A percentile compares a stretch with the other conserved stretches of the same genome.
Conservation (phyloP, 139 green algal genomes). For the Chara braunii region DNA sequence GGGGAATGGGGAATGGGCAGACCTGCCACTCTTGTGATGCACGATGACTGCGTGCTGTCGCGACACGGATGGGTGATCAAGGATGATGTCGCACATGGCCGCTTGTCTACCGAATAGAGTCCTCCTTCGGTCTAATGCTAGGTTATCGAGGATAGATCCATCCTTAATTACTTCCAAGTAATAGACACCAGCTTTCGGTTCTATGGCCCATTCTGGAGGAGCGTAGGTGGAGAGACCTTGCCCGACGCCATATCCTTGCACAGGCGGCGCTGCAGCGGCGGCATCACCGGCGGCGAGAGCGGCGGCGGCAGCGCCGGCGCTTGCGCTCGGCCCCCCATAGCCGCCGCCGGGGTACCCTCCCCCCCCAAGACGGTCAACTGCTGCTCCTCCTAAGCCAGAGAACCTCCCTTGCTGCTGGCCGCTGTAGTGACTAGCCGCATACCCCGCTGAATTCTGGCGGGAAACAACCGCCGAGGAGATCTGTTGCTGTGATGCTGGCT, state of each 20-base stretch:
- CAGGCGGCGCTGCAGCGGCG: neutral
- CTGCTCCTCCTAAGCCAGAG: no score
- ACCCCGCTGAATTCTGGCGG: neutral
- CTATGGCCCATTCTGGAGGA: slow-evolving; percentile 28
- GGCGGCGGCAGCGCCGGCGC: neutral
- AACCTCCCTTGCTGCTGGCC: no score
- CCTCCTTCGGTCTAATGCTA: slow-evolving; percentile 16
- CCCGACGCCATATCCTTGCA: slow-evolving; percentile 7
- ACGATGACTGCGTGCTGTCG: slow-evolving; percentile 35
- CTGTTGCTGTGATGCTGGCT: neutral
- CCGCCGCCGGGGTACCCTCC: neutral
- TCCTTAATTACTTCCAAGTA: slow-evolving; percentile 37
- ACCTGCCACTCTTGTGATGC: slow-evolving; percentile 37
- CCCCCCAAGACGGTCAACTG: no score
- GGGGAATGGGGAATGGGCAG: neutral
- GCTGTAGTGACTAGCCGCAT: neutral
- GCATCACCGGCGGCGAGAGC: neutral
- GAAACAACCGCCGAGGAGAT: neutral
- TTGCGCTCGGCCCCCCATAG: neutral
- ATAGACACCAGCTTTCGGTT: slow-evolving; percentile 19
- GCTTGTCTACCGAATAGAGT: slow-evolving; percentile 33
- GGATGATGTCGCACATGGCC: slow-evolving; percentile 21
- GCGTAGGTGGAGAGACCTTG: slow-evolving; percentile 18
- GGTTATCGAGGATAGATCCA: slow-evolving; percentile 8
- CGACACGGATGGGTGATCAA: slow-evolving; percentile 37